Conservation (phyloP, 495 filamentous ascomycete genomes). For the Daldinia decipiens region DNA sequence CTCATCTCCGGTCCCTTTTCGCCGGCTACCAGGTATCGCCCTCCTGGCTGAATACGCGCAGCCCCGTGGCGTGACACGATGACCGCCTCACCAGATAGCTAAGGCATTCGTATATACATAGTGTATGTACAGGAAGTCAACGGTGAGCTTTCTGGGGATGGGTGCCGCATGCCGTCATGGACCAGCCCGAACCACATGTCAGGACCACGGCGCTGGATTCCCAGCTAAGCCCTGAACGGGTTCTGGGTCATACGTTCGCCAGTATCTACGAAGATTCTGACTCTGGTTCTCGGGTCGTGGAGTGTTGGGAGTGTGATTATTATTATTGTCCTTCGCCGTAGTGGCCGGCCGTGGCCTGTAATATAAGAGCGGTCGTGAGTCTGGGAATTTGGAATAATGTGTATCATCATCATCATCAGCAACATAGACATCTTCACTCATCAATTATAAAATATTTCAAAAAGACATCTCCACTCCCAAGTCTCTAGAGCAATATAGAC, state of each 20-base stretch:
- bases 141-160: slow-evolving; percentile 15
- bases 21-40: slow-evolving; percentile 16
- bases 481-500: slow-evolving; percentile 34
- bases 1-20: slow-evolving; percentile 46
- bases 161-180: slow-evolving; percentile 25
- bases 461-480: slow-evolving; percentile 3
- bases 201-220: slow-evolving; percentile 31
- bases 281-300: slow-evolving; percentile 4
- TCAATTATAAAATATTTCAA: not conserved
- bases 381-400: slow-evolving; percentile 6
- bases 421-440: slow-evolving; percentile 19
- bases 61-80: slow-evolving; percentile 38
- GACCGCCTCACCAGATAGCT: slow-evolving; percentile 25
- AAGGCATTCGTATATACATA: no score
- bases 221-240: slow-evolving; percentile 25
- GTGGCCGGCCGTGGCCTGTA: slow-evolving; percentile 5
- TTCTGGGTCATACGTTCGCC: slow-evolving; percentile 36
- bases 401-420: slow-evolving; percentile 6
- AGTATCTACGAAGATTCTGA: slow-evolving; percentile 11
- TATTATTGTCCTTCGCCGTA: not conserved
- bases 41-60: not conserved
- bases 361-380: slow-evolving; percentile 27
- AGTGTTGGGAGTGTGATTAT: slow-evolving; percentile 12
- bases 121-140: not conserved
- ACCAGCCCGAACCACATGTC: slow-evolving; percentile 19